Evolutionary conservation across 1,284 basidiomycete genomes (phyloP).

Genomic region (Termitomyces sp.): DNA sequence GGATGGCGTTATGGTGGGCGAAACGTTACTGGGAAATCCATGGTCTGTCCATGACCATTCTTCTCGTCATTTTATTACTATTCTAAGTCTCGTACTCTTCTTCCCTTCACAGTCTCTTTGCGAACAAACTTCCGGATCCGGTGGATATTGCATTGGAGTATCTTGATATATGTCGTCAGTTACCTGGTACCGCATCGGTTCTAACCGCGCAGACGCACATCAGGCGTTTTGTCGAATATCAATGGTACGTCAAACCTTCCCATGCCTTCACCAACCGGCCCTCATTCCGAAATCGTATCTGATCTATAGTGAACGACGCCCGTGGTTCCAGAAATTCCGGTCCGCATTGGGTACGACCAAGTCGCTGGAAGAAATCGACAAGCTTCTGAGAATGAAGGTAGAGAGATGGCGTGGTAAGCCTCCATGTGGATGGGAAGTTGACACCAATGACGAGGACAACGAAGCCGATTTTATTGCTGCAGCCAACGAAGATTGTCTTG

Average conservation of each 20-base stretch:
- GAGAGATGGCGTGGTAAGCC: constrained; percentile 46
- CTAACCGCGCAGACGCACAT: constrained; percentile 52
- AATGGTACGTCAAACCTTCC: constrained; percentile 42
- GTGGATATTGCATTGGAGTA: constrained; percentile 61
- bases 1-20: constrained; percentile 75
- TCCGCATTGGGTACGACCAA: constrained; percentile 35
- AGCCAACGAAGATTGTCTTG: constrained; percentile 11
- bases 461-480: constrained; percentile 3
- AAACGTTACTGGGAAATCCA: constrained; percentile 65
- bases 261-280: constrained; percentile 9
- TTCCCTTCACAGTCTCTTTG: constrained; percentile 42
- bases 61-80: neutral
- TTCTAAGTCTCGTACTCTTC: constrained; percentile 7
- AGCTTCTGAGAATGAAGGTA: constrained; percentile 38
- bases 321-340: constrained; percentile 56
- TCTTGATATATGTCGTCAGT: constrained; percentile 45
- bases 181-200: constrained; percentile 43
- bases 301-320: constrained; percentile 37
- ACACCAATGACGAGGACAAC: constrained; percentile 7
- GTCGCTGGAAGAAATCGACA: constrained; percentile 42
- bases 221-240: constrained; percentile 55
- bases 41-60: constrained; percentile 36
- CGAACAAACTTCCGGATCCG: constrained; percentile 48
- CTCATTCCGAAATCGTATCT: constrained; percentile 10
- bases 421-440: constrained; percentile 20